Evolutionary conservation across 768 basidiomycete species (phyloP), one percentile per base, ranked within the genome.

Genomic region (Macrolepiota dolichaula): DNA sequence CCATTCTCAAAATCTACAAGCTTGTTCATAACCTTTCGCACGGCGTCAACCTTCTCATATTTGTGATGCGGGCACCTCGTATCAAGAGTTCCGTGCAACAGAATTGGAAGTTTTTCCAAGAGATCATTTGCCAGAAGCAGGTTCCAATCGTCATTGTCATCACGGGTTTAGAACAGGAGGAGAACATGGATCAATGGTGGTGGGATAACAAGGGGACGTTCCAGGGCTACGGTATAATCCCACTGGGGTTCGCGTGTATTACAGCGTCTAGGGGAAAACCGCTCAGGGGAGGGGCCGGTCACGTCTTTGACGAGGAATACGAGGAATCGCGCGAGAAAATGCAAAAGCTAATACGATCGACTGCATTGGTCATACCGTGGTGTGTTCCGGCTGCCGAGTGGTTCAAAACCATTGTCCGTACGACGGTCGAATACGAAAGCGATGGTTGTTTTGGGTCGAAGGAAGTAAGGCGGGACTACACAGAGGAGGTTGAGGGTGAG

Each of bases 21-120:
- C 65, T 82, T 35, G 67, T 82, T 35, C 71, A 69, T 10, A 71
- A 65, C 11, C 68, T 81, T 22, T 61, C 71, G 1, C 58, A 58
- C 12, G 77, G 79, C 19, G 62, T 81, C 55, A 72, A 69, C 68
- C 70, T 81, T 37, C 73, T 81, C 46, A 63, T 80, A 15, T 80
- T 73, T 64, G 73, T 73, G 40, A 74, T 78, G 65, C 75, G 74
- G 5, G 76, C 72, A 27, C 73, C 78, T 13, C 67, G 76, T 58
- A 69, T 79, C 58, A 70, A 67, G 53, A 67, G 70, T n/a, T 65
- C 72, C 3, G 62, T 71, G 25, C 67, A 72, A 24, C 69, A 71
- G 47, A 81, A 79, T 51, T 80, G 79, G 70, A 69, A 70, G 38
- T 61, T 78, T 25, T 75, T 79, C 59, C 22, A 65, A 51, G 71